A percentile compares a stretch with the other conserved stretches of the same genome.
Conservation (phyloP, 2,329 filamentous ascomycete genomes). For the Helotiales sp. region DNA sequence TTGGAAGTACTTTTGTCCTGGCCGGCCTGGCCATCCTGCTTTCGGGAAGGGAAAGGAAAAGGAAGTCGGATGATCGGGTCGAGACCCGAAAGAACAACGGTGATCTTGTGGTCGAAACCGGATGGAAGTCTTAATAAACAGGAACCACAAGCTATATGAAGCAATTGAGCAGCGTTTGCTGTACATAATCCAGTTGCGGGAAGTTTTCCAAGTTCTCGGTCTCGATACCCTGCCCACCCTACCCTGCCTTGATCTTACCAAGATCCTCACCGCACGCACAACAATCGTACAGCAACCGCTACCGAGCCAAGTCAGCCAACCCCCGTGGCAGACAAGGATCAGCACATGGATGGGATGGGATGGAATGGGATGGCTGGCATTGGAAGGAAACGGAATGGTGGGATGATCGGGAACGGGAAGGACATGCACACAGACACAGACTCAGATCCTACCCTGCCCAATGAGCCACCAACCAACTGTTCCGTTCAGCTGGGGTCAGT, state of each 20-base stretch:
- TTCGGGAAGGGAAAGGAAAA: background rate
- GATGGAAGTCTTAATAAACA: background rate
- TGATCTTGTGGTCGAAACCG: background rate
- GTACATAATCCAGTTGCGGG: background rate
- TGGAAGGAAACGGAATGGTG: slow-evolving; percentile 11
- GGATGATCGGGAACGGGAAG: slow-evolving; percentile 13
- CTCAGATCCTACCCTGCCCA: background rate
- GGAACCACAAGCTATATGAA: background rate
- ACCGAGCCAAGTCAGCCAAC: no score
- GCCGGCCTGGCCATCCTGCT: background rate
- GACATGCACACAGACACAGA: no score
- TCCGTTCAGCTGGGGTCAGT: background rate
- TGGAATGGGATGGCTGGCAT: no score
- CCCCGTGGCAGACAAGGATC: slow-evolving; percentile 8
- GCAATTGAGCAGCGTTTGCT: background rate
- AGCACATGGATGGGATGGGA: no score
- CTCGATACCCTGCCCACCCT: background rate
- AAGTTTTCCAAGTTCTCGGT: background rate
- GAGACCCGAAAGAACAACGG: slow-evolving; percentile 7
- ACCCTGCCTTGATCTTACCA: background rate
- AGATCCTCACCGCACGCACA: background rate
- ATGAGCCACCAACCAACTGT: slow-evolving; percentile 1
- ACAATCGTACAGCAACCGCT: background rate
- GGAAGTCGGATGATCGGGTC: background rate
- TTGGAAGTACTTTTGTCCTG: background rate